phyloP scores from a whole-genome alignment of 2,329 filamentous ascomycete species.

The Xylaria sp. region DNA sequence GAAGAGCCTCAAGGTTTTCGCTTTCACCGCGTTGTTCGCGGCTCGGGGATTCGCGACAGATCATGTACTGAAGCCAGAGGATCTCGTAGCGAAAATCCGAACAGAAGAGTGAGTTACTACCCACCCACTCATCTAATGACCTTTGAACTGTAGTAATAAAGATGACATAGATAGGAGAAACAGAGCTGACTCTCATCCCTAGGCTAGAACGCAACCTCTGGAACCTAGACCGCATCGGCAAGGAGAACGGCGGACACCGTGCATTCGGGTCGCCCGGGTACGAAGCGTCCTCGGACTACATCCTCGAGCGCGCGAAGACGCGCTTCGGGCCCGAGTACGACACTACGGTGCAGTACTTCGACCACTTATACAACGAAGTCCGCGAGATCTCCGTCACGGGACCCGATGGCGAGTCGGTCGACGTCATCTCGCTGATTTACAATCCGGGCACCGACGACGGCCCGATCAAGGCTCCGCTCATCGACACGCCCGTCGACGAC shows the following conservation, averaged over 20 bases:
- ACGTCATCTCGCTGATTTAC: conserved; percentile 58
- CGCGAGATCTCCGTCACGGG: conserved; percentile 57
- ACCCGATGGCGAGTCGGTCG: conserved; percentile 58
- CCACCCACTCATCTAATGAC: neutral
- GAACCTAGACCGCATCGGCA: conserved; percentile 65
- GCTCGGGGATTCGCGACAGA: conserved; percentile 45
- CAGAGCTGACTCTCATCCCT: conserved; percentile 8
- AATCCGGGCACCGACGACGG: conserved; percentile 57
- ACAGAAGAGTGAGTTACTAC: conserved; percentile 51
- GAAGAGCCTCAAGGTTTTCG: conserved; percentile 25
- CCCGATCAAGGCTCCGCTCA: conserved; percentile 53
- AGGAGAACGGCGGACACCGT: conserved; percentile 67
- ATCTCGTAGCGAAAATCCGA: conserved; percentile 55
- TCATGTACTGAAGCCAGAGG: conserved; percentile 53
- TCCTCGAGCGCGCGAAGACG: conserved; percentile 59
- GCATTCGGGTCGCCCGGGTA: conserved; percentile 70
- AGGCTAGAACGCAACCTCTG: conserved; percentile 66
- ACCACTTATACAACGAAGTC: conserved; percentile 58
- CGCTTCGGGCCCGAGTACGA: conserved; percentile 57
- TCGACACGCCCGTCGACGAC: conserved; percentile 54
- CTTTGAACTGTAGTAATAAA: neutral
- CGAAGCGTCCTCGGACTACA: conserved; percentile 67
- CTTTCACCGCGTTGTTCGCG: conserved; percentile 37
- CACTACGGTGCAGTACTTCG: conserved; percentile 60
- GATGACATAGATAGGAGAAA: neutral